Evolutionary conservation across 1,284 basidiomycete genomes (phyloP), one percentile per base, ranked within the genome.

Genomic region (Ustilago hordei): DNA sequence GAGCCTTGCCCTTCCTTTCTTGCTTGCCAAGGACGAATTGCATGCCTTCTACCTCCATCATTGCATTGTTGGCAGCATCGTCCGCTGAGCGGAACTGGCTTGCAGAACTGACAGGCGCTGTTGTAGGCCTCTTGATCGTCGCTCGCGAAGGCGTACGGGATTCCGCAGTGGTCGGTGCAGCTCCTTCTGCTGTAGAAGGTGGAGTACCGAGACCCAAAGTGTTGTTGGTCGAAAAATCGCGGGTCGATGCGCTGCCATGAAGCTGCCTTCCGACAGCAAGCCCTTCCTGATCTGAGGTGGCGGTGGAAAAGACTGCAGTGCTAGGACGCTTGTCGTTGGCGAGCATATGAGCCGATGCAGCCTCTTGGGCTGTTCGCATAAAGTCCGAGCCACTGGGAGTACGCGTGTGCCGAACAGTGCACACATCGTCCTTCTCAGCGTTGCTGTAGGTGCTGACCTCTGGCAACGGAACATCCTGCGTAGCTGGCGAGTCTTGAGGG

Each of bases 81-180:
- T 57, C 58, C 13, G 48, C 48, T 0, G 9, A 17, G 28, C 69
- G 69, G 55, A 69, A 66, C 52, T 66, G 69, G 35, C 60, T 69
- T n/a, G 38, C 39, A 11, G 62, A 52, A 11, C 65, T 69, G 19
- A 67, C 66, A 45, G 73, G 73, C 9, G 69, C 74, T 0, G 77
- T 79, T 7, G 60, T 64, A 9, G 77, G 77, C 19, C 77, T 43
- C 38, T 76, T 75, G 63, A 72, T 75, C 9, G 67, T 73, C 7
- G 70, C 76, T 38, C 75, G 59, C 9, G 75, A 77, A 5, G 69
- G 55, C 4, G 69, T 55, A 7, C 75, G 69, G 39, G 64, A 53
- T 0, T 65, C 69, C 7, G 8, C 11, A 1, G 48, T 23, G 2
- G 47, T 34, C 3, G 36, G 13, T 2, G 36, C 61, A 13, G 32